Evolutionary conservation across 352 stramenopile species (phyloP).

Genomic region (Globisporangium rhizosaccharum): DNA sequence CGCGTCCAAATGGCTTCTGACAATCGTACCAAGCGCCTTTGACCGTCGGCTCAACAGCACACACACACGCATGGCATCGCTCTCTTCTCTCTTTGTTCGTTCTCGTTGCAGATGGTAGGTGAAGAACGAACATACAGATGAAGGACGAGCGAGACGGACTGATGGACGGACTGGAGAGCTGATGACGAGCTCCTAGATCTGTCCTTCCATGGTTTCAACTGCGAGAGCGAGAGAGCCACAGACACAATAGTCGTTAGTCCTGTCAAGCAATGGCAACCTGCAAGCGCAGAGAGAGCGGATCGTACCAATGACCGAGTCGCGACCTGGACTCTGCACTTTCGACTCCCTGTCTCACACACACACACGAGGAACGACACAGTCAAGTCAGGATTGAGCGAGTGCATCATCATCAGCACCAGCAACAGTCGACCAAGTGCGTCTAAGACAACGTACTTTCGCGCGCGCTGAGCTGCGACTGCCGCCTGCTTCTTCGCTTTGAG

Average conservation of each 20-base stretch:
- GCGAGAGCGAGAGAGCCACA: constrained; percentile 12
- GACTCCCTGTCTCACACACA: constrained; percentile 17
- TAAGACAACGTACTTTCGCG: constrained; percentile 22
- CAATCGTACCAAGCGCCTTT: not conserved
- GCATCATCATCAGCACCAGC: not conserved
- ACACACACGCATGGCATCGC: no score
- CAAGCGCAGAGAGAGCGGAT: not conserved
- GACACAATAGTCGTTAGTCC: constrained; percentile 1
- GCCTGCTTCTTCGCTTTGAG: constrained; percentile 57
- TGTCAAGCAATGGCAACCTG: not conserved
- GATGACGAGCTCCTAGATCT: constrained; percentile 30
- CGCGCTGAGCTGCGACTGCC: constrained; percentile 33
- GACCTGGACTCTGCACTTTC: constrained; percentile 23
- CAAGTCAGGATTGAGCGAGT: not conserved
- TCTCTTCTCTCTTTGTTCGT: not conserved
- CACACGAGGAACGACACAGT: constrained; percentile 2
- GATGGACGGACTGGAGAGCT: not conserved
- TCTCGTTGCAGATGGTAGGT: not conserved
- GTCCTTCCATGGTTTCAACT: constrained; percentile 56
- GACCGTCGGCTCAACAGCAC: no score
- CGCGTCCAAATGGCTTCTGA: constrained; percentile 20
- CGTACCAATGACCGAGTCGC: constrained; percentile 30
- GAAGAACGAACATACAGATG: not conserved
- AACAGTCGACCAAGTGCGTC: not conserved
- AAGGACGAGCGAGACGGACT: not conserved